Conservation (phyloP, 2,329 filamentous ascomycete genomes). For the Cryphonectria japonica region DNA sequence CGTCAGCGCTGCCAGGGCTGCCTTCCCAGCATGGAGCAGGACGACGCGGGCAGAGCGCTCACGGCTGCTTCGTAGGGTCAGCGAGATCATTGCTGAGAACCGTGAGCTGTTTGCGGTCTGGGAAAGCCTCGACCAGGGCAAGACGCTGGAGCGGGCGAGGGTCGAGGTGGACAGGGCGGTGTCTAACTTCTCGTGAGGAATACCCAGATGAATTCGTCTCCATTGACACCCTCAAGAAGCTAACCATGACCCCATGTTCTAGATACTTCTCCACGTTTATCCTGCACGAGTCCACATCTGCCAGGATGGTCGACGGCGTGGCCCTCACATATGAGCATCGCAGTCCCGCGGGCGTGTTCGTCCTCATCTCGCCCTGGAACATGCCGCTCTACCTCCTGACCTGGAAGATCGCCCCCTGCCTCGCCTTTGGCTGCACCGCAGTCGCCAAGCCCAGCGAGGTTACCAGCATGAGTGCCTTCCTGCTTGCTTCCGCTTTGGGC, state of each 20-base stretch:
- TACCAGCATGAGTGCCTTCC: slow-evolving; percentile 40
- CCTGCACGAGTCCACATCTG: slow-evolving; percentile 38
- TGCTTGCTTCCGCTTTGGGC: slow-evolving; percentile 35
- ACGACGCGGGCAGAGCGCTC: slow-evolving; percentile 35
- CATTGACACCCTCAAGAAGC: background rate
- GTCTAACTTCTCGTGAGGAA: slow-evolving; percentile 39
- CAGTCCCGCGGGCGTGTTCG: slow-evolving; percentile 40
- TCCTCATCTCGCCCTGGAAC: slow-evolving; percentile 42
- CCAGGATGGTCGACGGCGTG: slow-evolving; percentile 39
- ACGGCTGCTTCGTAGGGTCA: slow-evolving; percentile 34
- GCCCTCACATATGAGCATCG: slow-evolving; percentile 41
- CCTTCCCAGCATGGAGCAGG: slow-evolving; percentile 38
- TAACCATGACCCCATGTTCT: background rate
- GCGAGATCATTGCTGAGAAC: slow-evolving; percentile 36
- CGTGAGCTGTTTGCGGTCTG: slow-evolving; percentile 40
- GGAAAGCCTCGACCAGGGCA: slow-evolving; percentile 43
- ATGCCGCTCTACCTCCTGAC: slow-evolving; percentile 42
- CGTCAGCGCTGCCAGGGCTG: slow-evolving; percentile 32
- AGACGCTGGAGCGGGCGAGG: slow-evolving; percentile 39
- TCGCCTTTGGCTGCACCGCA: slow-evolving; percentile 42
- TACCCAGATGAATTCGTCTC: no score
- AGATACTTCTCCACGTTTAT: slow-evolving; percentile 43
- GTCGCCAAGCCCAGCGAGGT: slow-evolving; percentile 42
- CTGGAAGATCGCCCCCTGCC: slow-evolving; percentile 42
- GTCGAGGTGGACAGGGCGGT: slow-evolving; percentile 41